Evolutionary conservation across 1,284 basidiomycete genomes (phyloP), one percentile per base, ranked within the genome.

Genomic region (Irpex lacteus): DNA sequence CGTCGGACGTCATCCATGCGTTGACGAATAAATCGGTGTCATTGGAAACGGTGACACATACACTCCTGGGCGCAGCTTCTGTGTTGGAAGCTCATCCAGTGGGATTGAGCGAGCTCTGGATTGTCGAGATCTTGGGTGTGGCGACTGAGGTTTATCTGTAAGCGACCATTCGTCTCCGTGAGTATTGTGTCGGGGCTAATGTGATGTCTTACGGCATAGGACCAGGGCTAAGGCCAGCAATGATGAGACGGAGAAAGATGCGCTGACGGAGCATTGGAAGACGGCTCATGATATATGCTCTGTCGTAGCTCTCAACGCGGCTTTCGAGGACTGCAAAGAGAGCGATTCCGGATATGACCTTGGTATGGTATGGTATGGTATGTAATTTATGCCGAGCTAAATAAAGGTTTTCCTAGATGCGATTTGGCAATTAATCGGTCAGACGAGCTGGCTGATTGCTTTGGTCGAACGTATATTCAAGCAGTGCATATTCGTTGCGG

Each of bases 301-400:
- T 9, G 65, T 92, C 15, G 73, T 77, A 19, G 83, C 87, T 0
- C 85, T 82, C 66, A 82, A 83, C 67, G 75, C 75, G 26, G 88
- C 87, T 3, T 92, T 92, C 66, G 84, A 86, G 65, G 83, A 86
- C 65, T 90, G 87, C 67, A 80, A 76, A 66, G 87, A 89, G n/a
- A 80, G 77, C 4, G 81, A 82, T 59, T 77, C 73, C n/a, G 19
- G 15, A 56, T 90, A 89, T 69, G 88, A 90, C 70, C 74, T 88
- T 6, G 82, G 88, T 87, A 72, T 61, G 71, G 18, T 13, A 52
- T n/a, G 2, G 44, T 63, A 26, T 54, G 52, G 63, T 50, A 13
- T 13, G 19, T 34, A 52, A 44, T 19, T 60, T 50, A 5, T 38
- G 59, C 60, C 63, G 34, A 7, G 55, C 50, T 38, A 57, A 55